Evolutionary conservation across 345 rosid genomes (phyloP).

Genomic region (Erucastrum elatum): DNA sequence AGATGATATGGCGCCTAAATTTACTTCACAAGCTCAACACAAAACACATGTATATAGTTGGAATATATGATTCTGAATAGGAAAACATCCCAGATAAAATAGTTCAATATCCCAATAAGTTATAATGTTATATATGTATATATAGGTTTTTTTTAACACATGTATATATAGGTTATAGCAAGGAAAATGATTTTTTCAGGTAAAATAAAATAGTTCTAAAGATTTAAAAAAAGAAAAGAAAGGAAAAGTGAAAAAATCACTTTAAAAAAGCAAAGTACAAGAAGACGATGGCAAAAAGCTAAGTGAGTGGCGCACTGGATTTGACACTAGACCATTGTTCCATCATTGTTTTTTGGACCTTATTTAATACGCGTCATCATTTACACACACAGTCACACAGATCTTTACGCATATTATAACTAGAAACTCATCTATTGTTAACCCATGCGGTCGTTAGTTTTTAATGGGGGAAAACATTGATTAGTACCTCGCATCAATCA

Average conservation of each 20-base stretch:
- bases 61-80: background rate
- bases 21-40: background rate
- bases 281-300: slow-evolving; percentile 29
- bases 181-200: background rate
- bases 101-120: too few relatives aligned
- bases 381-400: background rate
- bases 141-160: background rate
- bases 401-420: background rate
- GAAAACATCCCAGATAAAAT: too few relatives aligned
- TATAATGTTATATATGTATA: too few relatives aligned
- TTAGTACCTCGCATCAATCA: slow-evolving; percentile 19
- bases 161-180: background rate
- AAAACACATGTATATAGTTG: background rate
- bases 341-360: slow-evolving; percentile 36
- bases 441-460: background rate
- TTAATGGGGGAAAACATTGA: slow-evolving; percentile 1
- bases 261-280: slow-evolving; percentile 30
- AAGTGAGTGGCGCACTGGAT: slow-evolving; percentile 33
- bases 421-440: background rate
- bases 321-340: slow-evolving; percentile 32
- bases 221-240: background rate
- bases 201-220: background rate
- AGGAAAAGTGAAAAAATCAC: slow-evolving; percentile 18
- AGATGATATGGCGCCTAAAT: background rate
- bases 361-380: slow-evolving; percentile 20